Conservation (phyloP, 176 grass and related monocot species). For the Zea luxurians region DNA sequence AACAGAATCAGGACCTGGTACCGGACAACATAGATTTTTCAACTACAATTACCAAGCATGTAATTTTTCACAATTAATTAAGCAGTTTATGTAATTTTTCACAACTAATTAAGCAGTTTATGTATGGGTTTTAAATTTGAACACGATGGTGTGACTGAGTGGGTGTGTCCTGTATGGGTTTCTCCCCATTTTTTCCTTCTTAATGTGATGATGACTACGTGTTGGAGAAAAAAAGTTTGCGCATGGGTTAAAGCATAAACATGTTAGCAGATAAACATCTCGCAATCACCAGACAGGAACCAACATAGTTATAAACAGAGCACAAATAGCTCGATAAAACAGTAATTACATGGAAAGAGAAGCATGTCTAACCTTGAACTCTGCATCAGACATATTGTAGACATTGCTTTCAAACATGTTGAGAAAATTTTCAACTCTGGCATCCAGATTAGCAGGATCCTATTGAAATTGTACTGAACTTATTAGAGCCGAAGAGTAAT, state of each 20-base stretch:
- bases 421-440: slow-evolving; percentile 75
- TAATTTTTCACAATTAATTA: not conserved
- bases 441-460: slow-evolving; percentile 86
- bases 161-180: no score
- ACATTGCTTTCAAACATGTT: slow-evolving; percentile 73
- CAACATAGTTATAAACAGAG: not conserved
- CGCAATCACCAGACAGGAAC: not conserved
- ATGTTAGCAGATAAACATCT: not conserved
- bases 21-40: not conserved
- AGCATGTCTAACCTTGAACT: slow-evolving; percentile 71
- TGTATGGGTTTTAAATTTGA: not conserved
- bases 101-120: not conserved
- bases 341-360: slow-evolving; percentile 11
- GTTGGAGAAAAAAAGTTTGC: not conserved
- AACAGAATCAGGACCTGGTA: not conserved
- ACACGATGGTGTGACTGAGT: no score
- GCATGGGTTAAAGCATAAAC: not conserved
- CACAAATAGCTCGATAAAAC: not conserved
- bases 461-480: slow-evolving; percentile 42
- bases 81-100: not conserved
- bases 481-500: slow-evolving; percentile 36
- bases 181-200: no score
- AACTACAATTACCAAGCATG: not conserved
- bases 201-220: no score
- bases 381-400: slow-evolving; percentile 71